A percentile compares a stretch with the other conserved stretches of the same genome.
These are phyloP conservation scores for Zizania latifolia DNA, from an alignment of 176 grass and related monocot species.

Conservation along the genomic window DNA sequence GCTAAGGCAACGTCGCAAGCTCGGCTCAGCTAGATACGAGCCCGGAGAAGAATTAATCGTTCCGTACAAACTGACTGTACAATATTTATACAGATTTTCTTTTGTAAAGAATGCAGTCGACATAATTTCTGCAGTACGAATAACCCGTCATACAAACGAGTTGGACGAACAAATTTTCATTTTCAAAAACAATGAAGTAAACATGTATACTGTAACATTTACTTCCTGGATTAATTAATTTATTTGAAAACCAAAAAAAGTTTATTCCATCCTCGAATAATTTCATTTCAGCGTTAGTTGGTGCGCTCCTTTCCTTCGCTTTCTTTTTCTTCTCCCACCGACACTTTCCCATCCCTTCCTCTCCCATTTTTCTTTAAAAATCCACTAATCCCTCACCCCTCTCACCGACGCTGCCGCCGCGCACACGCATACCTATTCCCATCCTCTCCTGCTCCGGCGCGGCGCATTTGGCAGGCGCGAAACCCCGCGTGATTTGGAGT, in stretches of 20 bases:
- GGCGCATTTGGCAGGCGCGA: background rate
- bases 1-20: too few species aligned
- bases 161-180: too few species aligned
- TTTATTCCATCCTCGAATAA: background rate
- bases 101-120: too few species aligned
- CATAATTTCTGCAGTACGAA: too few species aligned
- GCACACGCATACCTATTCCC: background rate
- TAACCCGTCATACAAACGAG: too few species aligned
- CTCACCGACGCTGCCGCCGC: conserved; percentile 28
- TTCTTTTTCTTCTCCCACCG: conserved; percentile 16
- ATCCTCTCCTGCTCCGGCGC: background rate
- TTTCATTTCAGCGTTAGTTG: conserved; percentile 17
- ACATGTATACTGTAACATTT: background rate
- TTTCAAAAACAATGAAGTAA: too few species aligned
- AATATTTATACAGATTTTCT: too few species aligned
- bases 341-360: conserved; percentile 14
- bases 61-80: too few species aligned
- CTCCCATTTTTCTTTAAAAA: conserved; percentile 27
- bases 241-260: background rate
- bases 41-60: too few species aligned
- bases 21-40: too few species aligned
- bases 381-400: conserved; percentile 11
- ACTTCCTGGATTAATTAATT: background rate
- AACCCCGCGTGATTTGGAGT: background rate
- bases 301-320: conserved; percentile 21